Base-by-base conservation (phyloP, 345 rosid genomes). In the Litchi chinensis region DNA sequence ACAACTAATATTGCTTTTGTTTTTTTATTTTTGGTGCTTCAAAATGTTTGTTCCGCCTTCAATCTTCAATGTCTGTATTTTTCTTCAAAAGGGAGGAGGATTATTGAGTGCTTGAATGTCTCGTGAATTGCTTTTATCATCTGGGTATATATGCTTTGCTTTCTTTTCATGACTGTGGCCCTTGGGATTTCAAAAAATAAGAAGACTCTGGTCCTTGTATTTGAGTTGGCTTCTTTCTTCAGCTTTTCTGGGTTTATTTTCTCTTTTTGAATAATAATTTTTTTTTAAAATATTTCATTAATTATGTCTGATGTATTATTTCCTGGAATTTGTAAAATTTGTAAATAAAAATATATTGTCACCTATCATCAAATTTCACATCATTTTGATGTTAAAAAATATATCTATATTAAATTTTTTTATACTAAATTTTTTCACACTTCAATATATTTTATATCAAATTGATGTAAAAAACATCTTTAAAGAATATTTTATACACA, bases 311-410 rank as follows among this genome's bases (percentile, higher is more conserved):
- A 26, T 26, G 1, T 26, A 26, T 26, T 26, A 13, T 28, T 64
- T 64, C 11, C 5, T 19, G 11, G 28, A 26, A 26, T 26, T 26
- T 26, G 28, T 26, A 26, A 9, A 59, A 59, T 10, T 24, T 21
- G 77, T 90, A 95, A 98, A 93, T 95, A 22, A 95, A 92, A 79
- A 89, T 97, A 68, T 98, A 95, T 95, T 75, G 89, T 84, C 54
- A 95, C 99, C 15, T 75, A 26, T 1, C 28, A 26, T 26, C 28
- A 26, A 26, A 26, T 26, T 26, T 26, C 28, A 26, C 28, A 26
- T 1, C 28, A 26, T 26, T 26, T 26, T 26, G 0, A 26, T 26
- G 28, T 26, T 1, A 26, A 26, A 26, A 26, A 26, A 26, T 0
- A 1, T 26, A 26, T 26, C 28, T 26, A 26, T 26, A 26, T 1